A percentile compares a stretch with the other conserved stretches of the same genome.
These are phyloP conservation scores for Aristolochia californica DNA, from an alignment of 164 flowering plant genomes.

Conservation along the genomic window DNA sequence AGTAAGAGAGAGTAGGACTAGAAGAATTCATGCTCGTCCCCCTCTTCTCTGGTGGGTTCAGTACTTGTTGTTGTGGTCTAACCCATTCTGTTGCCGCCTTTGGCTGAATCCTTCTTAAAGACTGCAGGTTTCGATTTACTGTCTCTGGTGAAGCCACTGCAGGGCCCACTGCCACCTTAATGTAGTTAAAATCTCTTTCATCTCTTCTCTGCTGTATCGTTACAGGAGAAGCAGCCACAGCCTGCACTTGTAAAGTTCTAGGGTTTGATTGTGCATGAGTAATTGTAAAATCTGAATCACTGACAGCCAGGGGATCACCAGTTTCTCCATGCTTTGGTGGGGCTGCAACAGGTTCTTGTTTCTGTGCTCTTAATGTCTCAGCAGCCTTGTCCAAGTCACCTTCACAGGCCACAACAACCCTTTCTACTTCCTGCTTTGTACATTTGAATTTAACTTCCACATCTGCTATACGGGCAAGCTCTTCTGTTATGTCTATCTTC, in stretches of 20 bases:
- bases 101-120: constrained; percentile 28
- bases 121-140: constrained; percentile 28
- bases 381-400: constrained; percentile 89
- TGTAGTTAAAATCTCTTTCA: constrained; percentile 55
- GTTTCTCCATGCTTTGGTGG: constrained; percentile 51
- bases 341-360: constrained; percentile 35
- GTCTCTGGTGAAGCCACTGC: constrained; percentile 22
- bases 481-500: constrained; percentile 82
- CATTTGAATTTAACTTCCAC: constrained; percentile 52
- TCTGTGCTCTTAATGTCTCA: constrained; percentile 41
- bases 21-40: constrained; percentile 33
- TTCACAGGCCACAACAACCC: constrained; percentile 68
- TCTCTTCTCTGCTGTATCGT: constrained; percentile 48
- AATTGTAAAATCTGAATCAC: constrained; percentile 17
- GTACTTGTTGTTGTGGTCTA: constrained; percentile 20
- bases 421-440: constrained; percentile 83
- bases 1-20: constrained; percentile 26
- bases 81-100: constrained; percentile 21
- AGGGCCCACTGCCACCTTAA: constrained; percentile 22
- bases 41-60: constrained; percentile 34
- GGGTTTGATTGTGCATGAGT: constrained; percentile 13
- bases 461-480: constrained; percentile 68
- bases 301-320: constrained; percentile 25
- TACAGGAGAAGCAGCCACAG: constrained; percentile 13
- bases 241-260: constrained; percentile 26